Evolutionary conservation across 2,329 filamentous ascomycete species (phyloP), one percentile per base, ranked within the genome.

Genomic region (Beauveria pseudobassiana): DNA sequence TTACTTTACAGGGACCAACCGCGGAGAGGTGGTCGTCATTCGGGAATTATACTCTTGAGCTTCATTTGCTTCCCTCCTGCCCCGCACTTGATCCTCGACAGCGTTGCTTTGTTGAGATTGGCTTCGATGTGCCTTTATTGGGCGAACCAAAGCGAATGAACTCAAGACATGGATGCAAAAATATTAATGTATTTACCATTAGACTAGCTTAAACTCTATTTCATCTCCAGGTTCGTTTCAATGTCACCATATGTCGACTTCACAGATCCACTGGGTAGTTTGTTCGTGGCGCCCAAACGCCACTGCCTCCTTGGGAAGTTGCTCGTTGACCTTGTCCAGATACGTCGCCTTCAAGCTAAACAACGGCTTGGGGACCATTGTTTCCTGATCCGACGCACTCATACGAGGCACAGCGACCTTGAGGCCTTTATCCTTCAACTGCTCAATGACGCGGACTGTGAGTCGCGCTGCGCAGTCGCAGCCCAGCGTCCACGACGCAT

Each of bases 401-500:
- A 77, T 69, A 1, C 74, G 68, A 0, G 85, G 84, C 1, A 77
- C 75, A 0, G 78, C 79, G 14, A 70, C 73, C 0, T 69, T 72
- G 3, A 76, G 73, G 0, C 75, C 74, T 10, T 78, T 74, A 6
- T 75, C 69, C 16, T 73, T 66, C 78, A 87, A 82, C 58, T 76
- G 67, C 5, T 78, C 78, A 59, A 85, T 66, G 5, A 87, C 69
- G 0, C 84, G 76, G 0, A 77, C 74, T 5, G 82, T 72, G 1
- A 85, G 74, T 28, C 74, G 73, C 0, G 77, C 77, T 1, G 80
- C 80, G 0, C 77, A 77, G 62, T 89, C 85, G 0, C 81, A 80
- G 1, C 84, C 84, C 0, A 87, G 74, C 0, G 85, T 88, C 86
- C 86, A 89, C 0, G 81, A 79, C 0, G 79, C 79, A 46, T 85